Evolutionary conservation across 805 yeast genomes (phyloP), one percentile per base, ranked within the genome.

Genomic region (Hanseniaspora thailandica): DNA sequence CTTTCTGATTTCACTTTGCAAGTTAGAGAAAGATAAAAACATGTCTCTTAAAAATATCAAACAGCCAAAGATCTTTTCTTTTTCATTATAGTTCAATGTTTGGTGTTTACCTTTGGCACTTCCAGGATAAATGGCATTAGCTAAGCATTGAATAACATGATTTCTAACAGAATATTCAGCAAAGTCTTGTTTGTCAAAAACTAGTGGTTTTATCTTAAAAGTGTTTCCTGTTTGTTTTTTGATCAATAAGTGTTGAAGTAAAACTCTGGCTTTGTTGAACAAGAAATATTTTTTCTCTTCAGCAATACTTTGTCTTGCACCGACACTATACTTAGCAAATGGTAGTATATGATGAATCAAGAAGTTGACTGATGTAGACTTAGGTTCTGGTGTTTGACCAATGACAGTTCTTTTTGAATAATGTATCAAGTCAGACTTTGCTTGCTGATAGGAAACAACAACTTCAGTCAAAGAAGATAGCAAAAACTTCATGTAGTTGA

Each of bases 361-460:
- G 59, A 85, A 78, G 62, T 87, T 86, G 56, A 89, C 66, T 1
- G 90, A 81, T 0, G 94, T 83, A 0, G 86, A 73, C 28, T 90
- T 73, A 2, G 95, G 94, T 60, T 81, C 86, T 15, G 73, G 68
- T 2, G 68, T 61, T 13, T 69, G 76, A 1, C 45, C 55, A 61
- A 50, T 61, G 52, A 56, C 55, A 63, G 63, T 81, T 80, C 70
- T 81, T 56, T 63, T 82, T 1, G 90, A 80, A 59, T 78, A 89
- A 0, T 90, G 81, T 54, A 88, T 68, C 60, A 89, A 84, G 60
- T 88, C 96, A 47, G 84, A 73, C 63, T 89, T 89, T 48, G 88
- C 78, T 57, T 81, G 82, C 57, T 81, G 83, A 63, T 88, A 89
- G 1, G 96, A 84, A 1, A 81, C 77, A 7, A 89, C 65, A 7